Base-by-base conservation (phyloP, 2,329 filamentous ascomycete genomes). In the Penicillium sclerotigenum region DNA sequence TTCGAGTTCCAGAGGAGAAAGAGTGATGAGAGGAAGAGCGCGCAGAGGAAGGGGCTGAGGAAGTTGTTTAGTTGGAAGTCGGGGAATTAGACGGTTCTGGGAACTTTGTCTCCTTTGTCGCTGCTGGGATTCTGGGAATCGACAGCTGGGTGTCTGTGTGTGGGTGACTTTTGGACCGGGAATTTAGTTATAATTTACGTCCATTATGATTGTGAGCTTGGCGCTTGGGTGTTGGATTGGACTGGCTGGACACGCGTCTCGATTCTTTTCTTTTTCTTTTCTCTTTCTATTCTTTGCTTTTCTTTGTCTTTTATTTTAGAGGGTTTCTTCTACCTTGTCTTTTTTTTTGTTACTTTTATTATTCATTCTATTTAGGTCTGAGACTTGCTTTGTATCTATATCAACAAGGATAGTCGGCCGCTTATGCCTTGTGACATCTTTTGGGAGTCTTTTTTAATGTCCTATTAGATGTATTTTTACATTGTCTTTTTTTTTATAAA, bases 41-140 rank as follows among this genome's bases (percentile, higher is more conserved):
- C 54, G 2, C 61, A 61, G 37, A 52, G 38, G 5, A 65, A 55
- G 38, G 54, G 54, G 7, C n/a, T 66, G n/a, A 49, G 55, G 33
- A 66, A 64, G 50, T 56, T 66, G 20, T 65, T 66, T 18, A 65
- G 59, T 47, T 66, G 64, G 64, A 55, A 62, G 20, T 61, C 61
- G 51, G 61, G 64, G 24, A 52, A 59, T 42, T 62, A 48, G 53
- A 10, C 4, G 5, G 29, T 46, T 46, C 28, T 46, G 29, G 1
- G 43, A 46, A 46, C 43, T 33, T n/a, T 11, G 28, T 28, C 41
- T 28, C n/a, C 26, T 9, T 3, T 38, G 3, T 11, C 7, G 3
- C 40, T 42, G 36, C 24, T 29, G 9, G 47, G 34, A 47, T 47
- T 24, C 31, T 41, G 29, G 20, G 45, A 34, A 34, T 43, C 29